These are phyloP conservation scores for Acorus gramineus DNA, from an alignment of 106 monocot genomes.

Conservation along the genomic window DNA sequence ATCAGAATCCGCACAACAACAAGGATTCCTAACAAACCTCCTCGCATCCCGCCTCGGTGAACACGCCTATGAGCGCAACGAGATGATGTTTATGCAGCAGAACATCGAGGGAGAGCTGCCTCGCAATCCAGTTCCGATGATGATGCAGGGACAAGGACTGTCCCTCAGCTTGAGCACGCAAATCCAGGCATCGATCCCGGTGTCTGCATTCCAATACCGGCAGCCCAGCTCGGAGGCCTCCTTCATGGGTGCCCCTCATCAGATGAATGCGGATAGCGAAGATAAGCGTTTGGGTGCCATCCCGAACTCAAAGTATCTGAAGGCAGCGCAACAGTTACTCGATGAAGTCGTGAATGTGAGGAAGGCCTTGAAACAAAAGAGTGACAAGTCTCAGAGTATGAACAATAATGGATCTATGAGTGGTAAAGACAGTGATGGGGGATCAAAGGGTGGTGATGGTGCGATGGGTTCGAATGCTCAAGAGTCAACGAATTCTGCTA, in stretches of 20 bases:
- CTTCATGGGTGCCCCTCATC: constrained; percentile 25
- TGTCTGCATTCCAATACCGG: constrained; percentile 42
- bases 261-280: constrained; percentile 19
- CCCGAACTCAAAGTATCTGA: constrained; percentile 67
- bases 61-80: constrained; percentile 30
- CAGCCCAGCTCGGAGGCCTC: constrained; percentile 29
- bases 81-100: constrained; percentile 39
- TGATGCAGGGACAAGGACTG: constrained; percentile 53
- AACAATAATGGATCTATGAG: constrained; percentile 9
- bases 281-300: constrained; percentile 35
- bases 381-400: constrained; percentile 24
- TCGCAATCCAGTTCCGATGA: constrained; percentile 16
- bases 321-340: constrained; percentile 65
- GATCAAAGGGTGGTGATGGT: constrained; percentile 43
- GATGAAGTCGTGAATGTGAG: constrained; percentile 77
- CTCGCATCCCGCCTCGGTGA: constrained; percentile 15
- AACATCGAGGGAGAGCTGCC: constrained; percentile 18
- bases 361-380: constrained; percentile 46
- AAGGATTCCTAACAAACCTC: background rate
- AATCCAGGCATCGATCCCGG: constrained; percentile 16
- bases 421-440: constrained; percentile 36
- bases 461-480: background rate
- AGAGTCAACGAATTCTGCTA: constrained; percentile 8
- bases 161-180: constrained; percentile 85
- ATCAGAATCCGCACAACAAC: no score